Percentiles rank a stretch among this genome's conserved stretches.
These are phyloP conservation scores for Quercus aquifolioides DNA, from an alignment of 306 rosid genomes.

Conservation along the genomic window DNA sequence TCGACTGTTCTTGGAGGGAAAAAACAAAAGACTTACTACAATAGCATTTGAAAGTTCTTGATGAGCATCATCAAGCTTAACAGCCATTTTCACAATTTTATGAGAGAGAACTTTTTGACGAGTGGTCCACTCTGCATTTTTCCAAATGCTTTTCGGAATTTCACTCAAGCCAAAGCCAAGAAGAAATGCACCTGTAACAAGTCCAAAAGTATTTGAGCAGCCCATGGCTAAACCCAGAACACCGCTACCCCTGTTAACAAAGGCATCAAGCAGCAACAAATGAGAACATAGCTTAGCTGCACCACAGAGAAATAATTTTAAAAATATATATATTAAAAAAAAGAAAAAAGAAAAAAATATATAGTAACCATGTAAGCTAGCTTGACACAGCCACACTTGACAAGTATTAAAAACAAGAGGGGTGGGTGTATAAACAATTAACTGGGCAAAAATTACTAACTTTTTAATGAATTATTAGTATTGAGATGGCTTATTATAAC, in stretches of 20 bases:
- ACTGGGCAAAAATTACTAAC: neutral
- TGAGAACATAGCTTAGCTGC: neutral
- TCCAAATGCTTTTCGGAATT: slow-evolving; percentile 91
- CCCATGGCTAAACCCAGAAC: slow-evolving; percentile 94
- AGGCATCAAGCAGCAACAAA: slow-evolving; percentile 19
- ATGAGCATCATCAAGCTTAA: slow-evolving; percentile 91
- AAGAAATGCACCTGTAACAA: slow-evolving; percentile 98
- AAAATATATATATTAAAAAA: neutral
- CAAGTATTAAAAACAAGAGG: neutral
- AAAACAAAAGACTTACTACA: slow-evolving; percentile 51
- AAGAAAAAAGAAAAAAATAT: neutral
- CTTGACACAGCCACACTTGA: neutral
- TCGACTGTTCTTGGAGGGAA: neutral
- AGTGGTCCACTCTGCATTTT: slow-evolving; percentile 82
- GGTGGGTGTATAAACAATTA: neutral
- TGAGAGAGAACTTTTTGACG: slow-evolving; percentile 96
- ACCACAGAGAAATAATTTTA: neutral
- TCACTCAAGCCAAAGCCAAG: slow-evolving; percentile 97
- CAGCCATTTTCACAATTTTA: slow-evolving; percentile 96
- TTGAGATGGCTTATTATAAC: too few species aligned
- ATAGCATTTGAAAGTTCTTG: slow-evolving; percentile 94
- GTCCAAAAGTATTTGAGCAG: slow-evolving; percentile 95
- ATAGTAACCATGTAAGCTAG: neutral
- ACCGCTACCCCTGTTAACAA: slow-evolving; percentile 56
- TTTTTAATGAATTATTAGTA: neutral